Evolutionary conservation across 2,329 filamentous ascomycete species (phyloP).

Genomic region (Whalleya microplaca): DNA sequence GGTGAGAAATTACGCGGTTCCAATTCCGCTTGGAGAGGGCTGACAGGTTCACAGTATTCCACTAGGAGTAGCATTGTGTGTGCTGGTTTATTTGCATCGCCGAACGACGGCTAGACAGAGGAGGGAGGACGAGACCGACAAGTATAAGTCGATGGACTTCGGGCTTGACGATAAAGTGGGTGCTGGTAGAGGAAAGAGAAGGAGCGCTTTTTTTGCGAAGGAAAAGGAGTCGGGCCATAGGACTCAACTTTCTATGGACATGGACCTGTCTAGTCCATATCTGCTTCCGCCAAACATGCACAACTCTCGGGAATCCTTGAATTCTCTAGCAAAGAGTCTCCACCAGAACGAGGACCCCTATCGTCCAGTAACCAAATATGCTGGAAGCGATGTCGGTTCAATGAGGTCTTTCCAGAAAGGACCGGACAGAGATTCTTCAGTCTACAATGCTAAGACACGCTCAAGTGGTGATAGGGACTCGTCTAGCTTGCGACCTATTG

Average conservation of each 20-base stretch:
- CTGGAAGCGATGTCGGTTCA: conserved; percentile 59
- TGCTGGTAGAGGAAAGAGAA: conserved; percentile 46
- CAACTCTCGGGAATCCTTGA: conserved; percentile 81
- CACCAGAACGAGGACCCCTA: conserved; percentile 84
- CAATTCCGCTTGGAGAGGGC: conserved; percentile 4
- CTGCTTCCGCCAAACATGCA: conserved; percentile 85
- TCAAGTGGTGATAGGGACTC: conserved; percentile 41
- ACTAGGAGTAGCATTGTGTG: conserved; percentile 64
- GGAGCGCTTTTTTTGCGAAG: conserved; percentile 53
- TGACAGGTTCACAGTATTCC: conserved; percentile 66
- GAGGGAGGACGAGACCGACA: conserved; percentile 81
- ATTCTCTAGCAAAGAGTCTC: conserved; percentile 79
- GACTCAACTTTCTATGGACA: conserved; percentile 69
- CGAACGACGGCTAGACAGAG: conserved; percentile 72
- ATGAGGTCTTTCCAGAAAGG: conserved; percentile 54
- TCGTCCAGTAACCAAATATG: conserved; percentile 63
- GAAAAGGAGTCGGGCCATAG: conserved; percentile 56
- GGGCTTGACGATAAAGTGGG: conserved; percentile 64
- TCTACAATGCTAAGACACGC: conserved; percentile 45
- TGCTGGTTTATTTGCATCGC: conserved; percentile 78
- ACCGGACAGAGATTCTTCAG: conserved; percentile 44
- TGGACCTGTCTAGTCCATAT: conserved; percentile 83
- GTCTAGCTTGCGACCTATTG: conserved; percentile 22
- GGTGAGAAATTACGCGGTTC: conserved; percentile 57
- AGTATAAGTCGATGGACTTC: conserved; percentile 91